phyloP scores from a whole-genome alignment of 768 basidiomycete genomes.

The Hericium rajendrae region DNA sequence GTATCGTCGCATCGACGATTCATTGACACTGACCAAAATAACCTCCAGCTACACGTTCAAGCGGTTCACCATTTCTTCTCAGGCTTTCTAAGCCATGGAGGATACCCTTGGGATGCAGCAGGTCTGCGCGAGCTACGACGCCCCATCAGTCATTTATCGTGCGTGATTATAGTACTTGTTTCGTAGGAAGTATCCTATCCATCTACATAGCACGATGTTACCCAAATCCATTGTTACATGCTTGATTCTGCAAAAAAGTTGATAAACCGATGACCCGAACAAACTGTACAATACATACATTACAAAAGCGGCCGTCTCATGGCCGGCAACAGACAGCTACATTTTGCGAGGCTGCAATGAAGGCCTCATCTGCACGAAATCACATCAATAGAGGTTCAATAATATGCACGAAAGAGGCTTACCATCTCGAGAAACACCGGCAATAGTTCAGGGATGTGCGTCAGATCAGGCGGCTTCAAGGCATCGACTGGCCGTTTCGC shows the following conservation, averaged over 20 bases:
- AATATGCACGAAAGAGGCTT: constrained; percentile 18
- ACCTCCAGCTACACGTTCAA: constrained; percentile 68
- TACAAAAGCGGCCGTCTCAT: background rate
- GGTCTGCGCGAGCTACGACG: constrained; percentile 5
- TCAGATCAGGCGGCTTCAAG: constrained; percentile 67
- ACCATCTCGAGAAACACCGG: constrained; percentile 93
- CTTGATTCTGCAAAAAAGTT: background rate
- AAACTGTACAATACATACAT: background rate
- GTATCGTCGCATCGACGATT: background rate
- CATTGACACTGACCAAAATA: background rate
- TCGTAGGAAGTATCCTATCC: background rate
- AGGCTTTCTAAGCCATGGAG: constrained; percentile 31
- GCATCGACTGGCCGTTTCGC: constrained; percentile 28
- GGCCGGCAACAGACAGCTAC: background rate
- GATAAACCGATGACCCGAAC: background rate
- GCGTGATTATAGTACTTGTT: background rate
- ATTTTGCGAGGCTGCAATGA: constrained; percentile 2
- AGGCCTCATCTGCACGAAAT: constrained; percentile 7
- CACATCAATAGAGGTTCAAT: background rate
- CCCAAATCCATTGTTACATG: background rate
- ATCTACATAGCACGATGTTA: background rate
- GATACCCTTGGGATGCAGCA: constrained; percentile 2
- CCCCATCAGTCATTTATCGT: background rate
- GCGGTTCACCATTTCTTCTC: constrained; percentile 57
- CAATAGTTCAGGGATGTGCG: constrained; percentile 69